Conservation (phyloP, 192 early-diverging fungal genomes). For the Mortierella hygrophila region DNA sequence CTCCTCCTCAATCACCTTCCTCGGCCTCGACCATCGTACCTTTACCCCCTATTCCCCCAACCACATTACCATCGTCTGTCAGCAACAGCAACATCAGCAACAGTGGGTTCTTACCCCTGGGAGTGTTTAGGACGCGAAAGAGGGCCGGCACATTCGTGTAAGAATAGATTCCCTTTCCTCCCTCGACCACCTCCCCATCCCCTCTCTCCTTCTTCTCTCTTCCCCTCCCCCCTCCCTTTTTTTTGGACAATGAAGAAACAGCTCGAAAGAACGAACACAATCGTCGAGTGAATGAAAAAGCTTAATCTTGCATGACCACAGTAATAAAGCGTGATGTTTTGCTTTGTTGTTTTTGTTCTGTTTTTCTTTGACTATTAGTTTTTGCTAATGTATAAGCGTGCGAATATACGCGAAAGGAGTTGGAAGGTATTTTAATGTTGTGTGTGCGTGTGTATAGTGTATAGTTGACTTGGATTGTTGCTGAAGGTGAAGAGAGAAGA, state of each 20-base stretch:
- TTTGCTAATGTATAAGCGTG: too few relatives aligned
- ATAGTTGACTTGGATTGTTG: background rate
- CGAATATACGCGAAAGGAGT: too few relatives aligned
- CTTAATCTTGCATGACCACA: too few relatives aligned
- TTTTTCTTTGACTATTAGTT: too few relatives aligned
- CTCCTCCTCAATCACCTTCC: background rate
- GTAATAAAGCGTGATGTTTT: too few relatives aligned
- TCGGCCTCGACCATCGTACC: background rate
- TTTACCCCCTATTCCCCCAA: background rate
- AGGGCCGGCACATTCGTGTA: slow-evolving; percentile 23
- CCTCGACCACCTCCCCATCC: background rate
- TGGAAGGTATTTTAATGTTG: too few relatives aligned
- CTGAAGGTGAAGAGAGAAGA: background rate
- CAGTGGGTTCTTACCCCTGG: slow-evolving; percentile 15
- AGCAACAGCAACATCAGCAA: background rate
- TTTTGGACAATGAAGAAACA: background rate
- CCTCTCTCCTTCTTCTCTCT: background rate
- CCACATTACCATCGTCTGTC: background rate
- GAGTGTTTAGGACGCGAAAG: slow-evolving; percentile 25
- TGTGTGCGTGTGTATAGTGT: background rate
- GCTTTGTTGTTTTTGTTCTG: too few relatives aligned
- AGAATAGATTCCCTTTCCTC: background rate
- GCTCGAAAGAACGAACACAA: background rate
- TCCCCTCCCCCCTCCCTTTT: background rate
- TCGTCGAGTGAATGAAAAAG: too few relatives aligned